phyloP scores from a whole-genome alignment of 805 yeast genomes.

The Allodekkera sacchari region DNA sequence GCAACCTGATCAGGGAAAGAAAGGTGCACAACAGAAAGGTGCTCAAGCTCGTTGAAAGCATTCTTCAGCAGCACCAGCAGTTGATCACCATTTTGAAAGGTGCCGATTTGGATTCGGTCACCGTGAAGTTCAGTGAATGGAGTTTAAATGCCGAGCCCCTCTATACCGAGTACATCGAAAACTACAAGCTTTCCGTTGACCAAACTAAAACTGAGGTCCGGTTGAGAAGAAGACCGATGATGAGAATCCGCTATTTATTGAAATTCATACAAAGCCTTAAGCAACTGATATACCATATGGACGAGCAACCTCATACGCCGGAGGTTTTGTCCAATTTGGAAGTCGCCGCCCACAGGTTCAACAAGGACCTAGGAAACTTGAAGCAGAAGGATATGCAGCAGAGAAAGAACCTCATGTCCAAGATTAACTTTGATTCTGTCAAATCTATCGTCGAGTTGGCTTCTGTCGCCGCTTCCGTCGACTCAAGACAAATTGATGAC shows the following conservation, averaged over 20 bases:
- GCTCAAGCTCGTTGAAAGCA: constrained; percentile 7
- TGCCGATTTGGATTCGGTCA: constrained; percentile 8
- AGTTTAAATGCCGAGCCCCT: constrained; percentile 8
- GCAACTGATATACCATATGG: constrained; percentile 12
- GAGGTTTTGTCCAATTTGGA: constrained; percentile 18
- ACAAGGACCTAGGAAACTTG: constrained; percentile 11
- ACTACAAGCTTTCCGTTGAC: constrained; percentile 15
- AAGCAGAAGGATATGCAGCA: constrained; percentile 17
- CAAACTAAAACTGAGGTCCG: constrained; percentile 20
- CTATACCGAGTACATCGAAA: constrained; percentile 16
- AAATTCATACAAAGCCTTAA: constrained; percentile 15
- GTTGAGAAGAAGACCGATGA: constrained; percentile 24
- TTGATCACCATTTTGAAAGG: constrained; percentile 7
- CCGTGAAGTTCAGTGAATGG: constrained; percentile 19
- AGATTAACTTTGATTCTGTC: constrained; percentile 13
- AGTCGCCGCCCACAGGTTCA: constrained; percentile 14
- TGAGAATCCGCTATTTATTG: constrained; percentile 19
- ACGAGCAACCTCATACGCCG: constrained; percentile 12
- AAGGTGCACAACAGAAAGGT: constrained; percentile 13
- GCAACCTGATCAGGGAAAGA: constrained; percentile 13
- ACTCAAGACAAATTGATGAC: constrained; percentile 3
- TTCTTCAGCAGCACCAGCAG: constrained; percentile 14
- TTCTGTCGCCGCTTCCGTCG: constrained; percentile 14
- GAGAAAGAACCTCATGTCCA: constrained; percentile 10
- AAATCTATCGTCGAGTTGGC: constrained; percentile 16